Percentiles rank a stretch among this genome's conserved stretches.
These are phyloP conservation scores for Vishniacozyma victoriae DNA, from an alignment of 768 basidiomycete genomes.

Conservation along the genomic window DNA sequence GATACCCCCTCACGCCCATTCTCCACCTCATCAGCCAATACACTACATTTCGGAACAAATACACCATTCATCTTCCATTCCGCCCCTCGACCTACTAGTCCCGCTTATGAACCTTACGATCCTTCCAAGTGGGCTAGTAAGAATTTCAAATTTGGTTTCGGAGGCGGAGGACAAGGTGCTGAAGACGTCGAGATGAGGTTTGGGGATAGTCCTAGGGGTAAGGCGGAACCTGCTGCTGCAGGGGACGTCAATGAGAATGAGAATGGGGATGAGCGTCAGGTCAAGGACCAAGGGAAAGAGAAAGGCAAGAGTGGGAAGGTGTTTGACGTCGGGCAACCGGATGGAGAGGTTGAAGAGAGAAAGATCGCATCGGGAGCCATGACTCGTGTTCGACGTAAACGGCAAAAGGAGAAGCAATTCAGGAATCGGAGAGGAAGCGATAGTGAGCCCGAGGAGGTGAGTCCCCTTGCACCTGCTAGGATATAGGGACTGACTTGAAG, in stretches of 20 bases:
- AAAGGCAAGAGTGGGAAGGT: neutral
- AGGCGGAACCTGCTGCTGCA: neutral
- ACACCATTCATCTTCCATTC: constrained; percentile 11
- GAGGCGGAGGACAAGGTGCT: neutral
- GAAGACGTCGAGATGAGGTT: constrained; percentile 31
- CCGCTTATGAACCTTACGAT: neutral
- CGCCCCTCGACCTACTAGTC: constrained; percentile 5
- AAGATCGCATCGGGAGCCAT: constrained; percentile 10
- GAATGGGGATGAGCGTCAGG: too few species aligned
- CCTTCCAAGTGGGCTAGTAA: neutral
- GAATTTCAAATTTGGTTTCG: neutral
- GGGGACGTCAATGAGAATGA: neutral
- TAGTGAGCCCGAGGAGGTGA: constrained; percentile 4
- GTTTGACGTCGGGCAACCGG: constrained; percentile 3
- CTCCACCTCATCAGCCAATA: constrained; percentile 5
- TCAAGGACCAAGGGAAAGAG: neutral
- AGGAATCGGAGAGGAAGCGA: constrained; percentile 1
- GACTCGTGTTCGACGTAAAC: constrained; percentile 21
- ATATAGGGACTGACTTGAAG: neutral
- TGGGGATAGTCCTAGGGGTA: constrained; percentile 22
- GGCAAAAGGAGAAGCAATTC: constrained; percentile 26
- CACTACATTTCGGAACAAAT: constrained; percentile 11
- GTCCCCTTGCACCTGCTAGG: neutral
- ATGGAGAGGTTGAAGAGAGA: constrained; percentile 5
- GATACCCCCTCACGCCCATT: constrained; percentile 16